Evolutionary conservation across 805 yeast species (phyloP), one percentile per base, ranked within the genome.

Genomic region (Blastobotrys mokoenaii): DNA sequence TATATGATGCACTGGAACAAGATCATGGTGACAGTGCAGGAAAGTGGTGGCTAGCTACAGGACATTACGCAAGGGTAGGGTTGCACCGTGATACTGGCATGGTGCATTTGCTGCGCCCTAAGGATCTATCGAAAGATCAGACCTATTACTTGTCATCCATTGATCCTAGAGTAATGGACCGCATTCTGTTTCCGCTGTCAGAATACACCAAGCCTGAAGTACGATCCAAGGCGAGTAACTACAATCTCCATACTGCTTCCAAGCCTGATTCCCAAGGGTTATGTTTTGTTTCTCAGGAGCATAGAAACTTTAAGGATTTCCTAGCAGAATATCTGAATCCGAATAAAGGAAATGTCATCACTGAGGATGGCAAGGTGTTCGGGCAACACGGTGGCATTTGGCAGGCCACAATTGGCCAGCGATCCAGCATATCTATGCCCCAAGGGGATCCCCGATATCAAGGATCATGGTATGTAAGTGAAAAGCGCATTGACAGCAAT

Each of bases 401-500:
- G 97, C 79, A 84, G 40, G 90, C 86, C n/a, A 93, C 98, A 0
- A 78, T 90, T 17, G 98, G 98, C 0, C 97, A 93, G 64, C 76
- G 80, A 50, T 73, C 82, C 14, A 79, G 89, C 2, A 64, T 88
- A 1, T 73, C 86, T 0, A 75, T 90, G 84, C 97, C 97, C 0
- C 97, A 93, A 61, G 90, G 89, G 0, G 80, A 83, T 52, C 89
- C 89, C 0, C 60, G 62, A 4, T 80, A 74, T 52, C 69, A 74
- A 38, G 97, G 97, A 0, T 69, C 76, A 1, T 93, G 98, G 98
- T 86, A 79, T 61, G 86, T 89, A 1, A 75, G 84, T 52, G 88
- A 74, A 17, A 93, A 93, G 58, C 64, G 76, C 29, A 59, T 65
- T 9, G 75, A 67, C 2, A 69, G 72, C 4, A 90, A 90, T 58